phyloP scores from a whole-genome alignment of 2,329 filamentous ascomycete genomes.

The Westerdykella ornata region DNA sequence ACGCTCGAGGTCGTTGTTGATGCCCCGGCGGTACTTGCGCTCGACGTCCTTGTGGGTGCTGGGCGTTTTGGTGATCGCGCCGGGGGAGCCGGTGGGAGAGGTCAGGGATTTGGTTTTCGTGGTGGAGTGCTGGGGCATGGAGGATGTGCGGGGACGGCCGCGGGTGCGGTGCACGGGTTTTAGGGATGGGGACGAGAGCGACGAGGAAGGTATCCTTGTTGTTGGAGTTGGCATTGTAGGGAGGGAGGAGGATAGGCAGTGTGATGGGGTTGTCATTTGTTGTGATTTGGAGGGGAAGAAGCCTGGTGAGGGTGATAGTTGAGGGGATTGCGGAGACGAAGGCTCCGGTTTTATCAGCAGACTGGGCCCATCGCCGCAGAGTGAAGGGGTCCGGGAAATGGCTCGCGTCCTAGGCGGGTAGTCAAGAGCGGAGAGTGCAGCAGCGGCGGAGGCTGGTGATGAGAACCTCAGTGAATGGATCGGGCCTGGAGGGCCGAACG shows the following conservation, averaged over 20 bases:
- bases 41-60: conserved; percentile 25
- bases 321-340: conserved; percentile 12
- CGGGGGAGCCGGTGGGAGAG: conserved; percentile 8
- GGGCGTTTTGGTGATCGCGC: too few species aligned
- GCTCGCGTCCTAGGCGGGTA: conserved; percentile 14
- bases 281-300: conserved; percentile 26
- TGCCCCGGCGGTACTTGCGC: conserved; percentile 27
- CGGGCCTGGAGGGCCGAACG: conserved; percentile 13
- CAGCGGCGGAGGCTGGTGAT: conserved; percentile 6
- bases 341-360: not conserved
- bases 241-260: conserved; percentile 12
- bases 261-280: not conserved
- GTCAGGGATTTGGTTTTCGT: conserved; percentile 2
- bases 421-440: conserved; percentile 9
- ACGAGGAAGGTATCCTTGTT: conserved; percentile 8
- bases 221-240: conserved; percentile 19
- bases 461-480: conserved; percentile 18
- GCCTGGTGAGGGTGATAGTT: conserved; percentile 23
- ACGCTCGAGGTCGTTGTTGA: conserved; percentile 28
- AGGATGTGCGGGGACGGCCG: conserved; percentile 31
- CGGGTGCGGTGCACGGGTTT: conserved; percentile 15
- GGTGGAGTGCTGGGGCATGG: conserved; percentile 1
- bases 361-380: conserved; percentile 25
- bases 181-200: conserved; percentile 13
- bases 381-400: conserved; percentile 28